A percentile compares a stretch with the other conserved stretches of the same genome.
Evolutionary conservation across 2,329 filamentous ascomycete genomes (phyloP).

Genomic region (Microsporum audouinii): DNA sequence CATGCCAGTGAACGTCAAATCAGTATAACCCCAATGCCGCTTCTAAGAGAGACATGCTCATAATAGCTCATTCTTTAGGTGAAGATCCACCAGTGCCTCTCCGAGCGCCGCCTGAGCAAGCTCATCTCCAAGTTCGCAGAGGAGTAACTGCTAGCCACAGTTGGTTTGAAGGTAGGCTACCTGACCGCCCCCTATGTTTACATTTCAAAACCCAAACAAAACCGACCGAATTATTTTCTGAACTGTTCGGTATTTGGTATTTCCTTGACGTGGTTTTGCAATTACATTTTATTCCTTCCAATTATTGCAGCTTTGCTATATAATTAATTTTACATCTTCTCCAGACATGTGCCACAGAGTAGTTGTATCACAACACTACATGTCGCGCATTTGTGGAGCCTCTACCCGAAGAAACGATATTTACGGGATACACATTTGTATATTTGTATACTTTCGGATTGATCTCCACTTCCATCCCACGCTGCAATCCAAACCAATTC

Average conservation of each 20-base stretch:
- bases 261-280: slow-evolving; percentile 10
- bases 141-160: neutral
- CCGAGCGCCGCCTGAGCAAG: neutral
- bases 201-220: neutral
- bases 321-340: slow-evolving; percentile 36
- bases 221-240: neutral
- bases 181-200: neutral
- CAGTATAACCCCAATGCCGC: neutral
- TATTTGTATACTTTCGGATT: neutral
- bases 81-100: neutral
- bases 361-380: slow-evolving; percentile 3
- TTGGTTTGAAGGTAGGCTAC: neutral
- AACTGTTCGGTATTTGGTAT: neutral
- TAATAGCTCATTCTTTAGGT: neutral
- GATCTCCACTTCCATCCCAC: neutral
- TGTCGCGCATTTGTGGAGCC: slow-evolving; percentile 3
- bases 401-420: neutral
- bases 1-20: neutral
- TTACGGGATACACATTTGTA: neutral
- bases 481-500: neutral
- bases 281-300: slow-evolving; percentile 7
- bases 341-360: slow-evolving; percentile 18
- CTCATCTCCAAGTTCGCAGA: neutral
- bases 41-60: neutral
- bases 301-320: slow-evolving; percentile 15